Percentiles rank a stretch among this genome's conserved stretches.
Conservation (phyloP, 2,329 filamentous ascomycete genomes). For the Mycosphaerella arachidis region DNA sequence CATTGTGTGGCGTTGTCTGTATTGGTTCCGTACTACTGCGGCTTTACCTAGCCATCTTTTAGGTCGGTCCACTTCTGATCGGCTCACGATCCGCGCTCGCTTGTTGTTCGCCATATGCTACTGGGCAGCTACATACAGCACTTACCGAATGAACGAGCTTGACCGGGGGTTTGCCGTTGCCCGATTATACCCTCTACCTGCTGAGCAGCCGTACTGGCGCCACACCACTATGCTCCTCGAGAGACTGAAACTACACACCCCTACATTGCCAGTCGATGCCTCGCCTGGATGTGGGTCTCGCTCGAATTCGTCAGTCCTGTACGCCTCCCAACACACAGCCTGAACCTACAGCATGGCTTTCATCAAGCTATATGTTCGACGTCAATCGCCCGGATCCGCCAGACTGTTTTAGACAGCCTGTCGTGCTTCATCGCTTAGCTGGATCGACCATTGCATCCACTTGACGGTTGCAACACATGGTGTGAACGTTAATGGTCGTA, state of each 20-base stretch:
- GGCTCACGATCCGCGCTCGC: slow-evolving; percentile 9
- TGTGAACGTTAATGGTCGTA: slow-evolving; percentile 1
- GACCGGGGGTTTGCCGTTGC: not conserved
- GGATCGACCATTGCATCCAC: slow-evolving; percentile 19
- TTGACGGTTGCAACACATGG: slow-evolving; percentile 15
- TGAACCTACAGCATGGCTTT: slow-evolving; percentile 15
- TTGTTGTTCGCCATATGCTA: slow-evolving; percentile 2
- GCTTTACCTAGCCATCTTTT: slow-evolving; percentile 4
- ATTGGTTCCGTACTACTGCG: slow-evolving; percentile 7
- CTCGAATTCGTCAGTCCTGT: slow-evolving; percentile 13
- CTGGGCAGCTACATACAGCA: slow-evolving; percentile 2
- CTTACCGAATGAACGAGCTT: not conserved
- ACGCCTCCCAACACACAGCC: slow-evolving; percentile 15
- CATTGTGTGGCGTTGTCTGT: slow-evolving; percentile 2
- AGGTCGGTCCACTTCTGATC: slow-evolving; percentile 1
- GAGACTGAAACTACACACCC: not conserved
- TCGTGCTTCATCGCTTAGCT: slow-evolving; percentile 31
- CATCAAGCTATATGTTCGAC: slow-evolving; percentile 23
- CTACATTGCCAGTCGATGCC: slow-evolving; percentile 10
- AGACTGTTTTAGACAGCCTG: slow-evolving; percentile 27
- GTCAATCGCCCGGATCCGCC: slow-evolving; percentile 19
- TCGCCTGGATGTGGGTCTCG: slow-evolving; percentile 15
- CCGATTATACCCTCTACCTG: slow-evolving; percentile 6
- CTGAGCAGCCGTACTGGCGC: not conserved
- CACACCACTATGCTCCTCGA: slow-evolving; percentile 4